Percentiles rank a stretch among this genome's conserved stretches.
Conservation (phyloP, 192 early-diverging fungal species). For the Coemansia asiatica region DNA sequence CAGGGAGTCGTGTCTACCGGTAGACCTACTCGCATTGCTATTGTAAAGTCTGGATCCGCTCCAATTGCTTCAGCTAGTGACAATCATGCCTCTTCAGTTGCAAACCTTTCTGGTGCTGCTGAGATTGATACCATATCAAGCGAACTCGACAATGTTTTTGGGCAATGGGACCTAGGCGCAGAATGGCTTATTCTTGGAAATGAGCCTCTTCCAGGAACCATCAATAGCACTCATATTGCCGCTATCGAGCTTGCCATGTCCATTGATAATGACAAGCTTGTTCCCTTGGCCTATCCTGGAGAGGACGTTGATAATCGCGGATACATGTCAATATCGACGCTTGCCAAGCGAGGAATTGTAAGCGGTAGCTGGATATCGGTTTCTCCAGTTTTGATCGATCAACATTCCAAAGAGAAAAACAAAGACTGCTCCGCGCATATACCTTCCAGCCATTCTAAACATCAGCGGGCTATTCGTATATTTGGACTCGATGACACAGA, state of each 20-base stretch:
- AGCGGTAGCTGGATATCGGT: conserved; percentile 50
- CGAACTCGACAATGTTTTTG: not conserved
- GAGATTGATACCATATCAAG: not conserved
- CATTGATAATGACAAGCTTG: conserved; percentile 21
- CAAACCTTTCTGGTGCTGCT: not conserved
- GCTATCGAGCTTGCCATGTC: conserved; percentile 16
- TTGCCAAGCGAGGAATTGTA: conserved; percentile 38
- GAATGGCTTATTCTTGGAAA: conserved; percentile 54
- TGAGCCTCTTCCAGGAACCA: conserved; percentile 6
- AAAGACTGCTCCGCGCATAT: not conserved
- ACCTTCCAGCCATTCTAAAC: not conserved
- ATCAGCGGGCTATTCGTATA: conserved; percentile 43
- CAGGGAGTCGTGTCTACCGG: conserved; percentile 25
- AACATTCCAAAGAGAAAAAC: not conserved
- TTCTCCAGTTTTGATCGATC: not conserved
- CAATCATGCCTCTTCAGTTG: too few species aligned
- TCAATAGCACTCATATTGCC: conserved; percentile 7
- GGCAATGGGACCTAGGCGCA: conserved; percentile 41
- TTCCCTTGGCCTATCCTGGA: conserved; percentile 14
- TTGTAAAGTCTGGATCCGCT: conserved; percentile 16
- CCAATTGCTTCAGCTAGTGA: too few species aligned
- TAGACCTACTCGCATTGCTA: conserved; percentile 21
- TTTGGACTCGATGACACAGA: conserved; percentile 22
- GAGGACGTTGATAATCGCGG: conserved; percentile 43
- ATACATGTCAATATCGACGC: conserved; percentile 35